Base-by-base conservation (phyloP, 2,329 filamentous ascomycete species). In the Amesomyces nigricolor region DNA sequence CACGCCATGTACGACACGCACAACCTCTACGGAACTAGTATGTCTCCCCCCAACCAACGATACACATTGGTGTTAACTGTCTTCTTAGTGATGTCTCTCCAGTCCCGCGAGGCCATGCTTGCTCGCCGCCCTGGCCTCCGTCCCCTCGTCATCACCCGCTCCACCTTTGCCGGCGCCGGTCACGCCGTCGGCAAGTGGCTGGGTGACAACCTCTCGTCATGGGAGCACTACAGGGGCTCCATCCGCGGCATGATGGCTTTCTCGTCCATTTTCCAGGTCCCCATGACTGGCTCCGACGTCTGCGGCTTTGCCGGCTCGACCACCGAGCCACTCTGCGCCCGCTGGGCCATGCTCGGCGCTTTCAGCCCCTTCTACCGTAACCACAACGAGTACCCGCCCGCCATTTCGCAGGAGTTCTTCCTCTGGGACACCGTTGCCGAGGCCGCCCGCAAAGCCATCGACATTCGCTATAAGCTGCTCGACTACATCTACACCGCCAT, bases 281-380 rank as follows among this genome's bases (percentile, higher is more conserved):
- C 85, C 9, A 83, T 88, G 77, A 81, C 81, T 0, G 86, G 86
- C 11, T 77, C 81, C 2, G 89, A 95, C 57, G 85, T 91, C 0
- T 95, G 90, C 64, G 90, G 89, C 0, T 95, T 87, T 64, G 85
- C 75, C 10, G 78, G 74, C 13, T 79, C 87, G 63, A 84, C 85
- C 0, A 86, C 79, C 10, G 82, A 87, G 66, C 73, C 80, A 45
- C 78, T 91, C 5, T 91, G 87, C 67, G 81, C 86, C 3, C 82
- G 88, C n/a, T 91, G 88, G 88, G 81, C 86, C 1, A 78, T 79
- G 26, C 77, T 90, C 0, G 87, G 86, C 14, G 87, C 87, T 8
- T 90, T 91, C 73, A 77, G 79, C 38, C 83, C 86, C 0, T 91
- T 91, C 73, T 90, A 84, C 73, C 84, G 88, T 58, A 85, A 89